These are phyloP conservation scores for Colletotrichum abscissum DNA, from an alignment of 2,329 filamentous ascomycete genomes.

Conservation along the genomic window DNA sequence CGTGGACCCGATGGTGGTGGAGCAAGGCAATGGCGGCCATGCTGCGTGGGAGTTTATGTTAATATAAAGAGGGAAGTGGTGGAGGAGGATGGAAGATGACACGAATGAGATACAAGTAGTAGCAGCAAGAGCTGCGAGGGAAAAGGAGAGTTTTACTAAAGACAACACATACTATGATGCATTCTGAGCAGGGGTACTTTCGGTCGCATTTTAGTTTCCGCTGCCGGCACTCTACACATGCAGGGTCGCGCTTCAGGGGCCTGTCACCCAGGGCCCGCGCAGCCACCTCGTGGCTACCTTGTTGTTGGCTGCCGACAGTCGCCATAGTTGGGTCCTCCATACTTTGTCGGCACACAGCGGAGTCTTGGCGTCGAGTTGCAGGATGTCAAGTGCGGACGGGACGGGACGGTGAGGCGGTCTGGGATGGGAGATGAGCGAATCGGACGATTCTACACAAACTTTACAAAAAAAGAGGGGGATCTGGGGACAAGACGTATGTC, in stretches of 20 bases:
- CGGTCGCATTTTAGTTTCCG: conserved; percentile 72
- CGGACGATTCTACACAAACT: no score
- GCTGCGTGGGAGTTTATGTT: background rate
- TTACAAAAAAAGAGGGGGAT: no score
- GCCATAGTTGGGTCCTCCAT: background rate
- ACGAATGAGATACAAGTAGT: no score
- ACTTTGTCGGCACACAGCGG: background rate
- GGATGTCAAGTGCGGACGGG: background rate
- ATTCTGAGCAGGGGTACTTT: conserved; percentile 68
- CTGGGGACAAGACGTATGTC: background rate
- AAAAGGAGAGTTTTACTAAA: no score
- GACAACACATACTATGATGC: conserved; percentile 59
- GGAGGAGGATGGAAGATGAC: no score
- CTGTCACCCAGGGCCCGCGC: background rate
- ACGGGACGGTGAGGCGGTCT: background rate
- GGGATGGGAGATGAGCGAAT: background rate
- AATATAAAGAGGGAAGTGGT: background rate
- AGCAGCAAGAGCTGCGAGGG: conserved; percentile 9
- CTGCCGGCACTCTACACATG: conserved; percentile 68
- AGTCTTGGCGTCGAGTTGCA: background rate
- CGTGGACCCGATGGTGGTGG: background rate
- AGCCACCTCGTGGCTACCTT: background rate
- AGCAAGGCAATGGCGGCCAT: background rate
- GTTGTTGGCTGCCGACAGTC: no score
- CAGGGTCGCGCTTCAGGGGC: conserved; percentile 44